These are phyloP conservation scores for Penicillium cosmopolitanum DNA, from an alignment of 495 filamentous ascomycete genomes.

Conservation along the genomic window DNA sequence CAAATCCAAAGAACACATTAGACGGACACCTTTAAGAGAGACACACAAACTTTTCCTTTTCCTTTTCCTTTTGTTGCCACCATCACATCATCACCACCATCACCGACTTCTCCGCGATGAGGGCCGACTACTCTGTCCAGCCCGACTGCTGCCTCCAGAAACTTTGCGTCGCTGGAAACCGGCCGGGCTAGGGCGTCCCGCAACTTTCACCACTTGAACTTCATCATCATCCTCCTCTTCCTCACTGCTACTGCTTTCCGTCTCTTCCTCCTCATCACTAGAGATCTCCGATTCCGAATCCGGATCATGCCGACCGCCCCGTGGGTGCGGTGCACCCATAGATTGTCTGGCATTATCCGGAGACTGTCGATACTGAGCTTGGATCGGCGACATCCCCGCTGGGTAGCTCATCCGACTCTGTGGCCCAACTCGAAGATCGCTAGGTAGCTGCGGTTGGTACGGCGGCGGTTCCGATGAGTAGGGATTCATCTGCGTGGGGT, in stretches of 20 bases:
- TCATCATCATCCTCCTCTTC: slow-evolving; percentile 41
- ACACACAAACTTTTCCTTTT: slow-evolving; percentile 12
- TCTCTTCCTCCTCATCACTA: slow-evolving; percentile 24
- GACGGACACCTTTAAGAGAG: slow-evolving; percentile 12
- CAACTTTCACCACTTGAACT: slow-evolving; percentile 39
- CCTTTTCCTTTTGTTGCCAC: neutral
- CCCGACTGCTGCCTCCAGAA: slow-evolving; percentile 14
- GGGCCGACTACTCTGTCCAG: slow-evolving; percentile 15
- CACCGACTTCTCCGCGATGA: slow-evolving; percentile 30
- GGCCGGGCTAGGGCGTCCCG: slow-evolving; percentile 32
- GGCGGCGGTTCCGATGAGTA: slow-evolving; percentile 34
- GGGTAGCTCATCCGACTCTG: slow-evolving; percentile 27
- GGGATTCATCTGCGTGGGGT: slow-evolving; percentile 33
- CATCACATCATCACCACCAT: too few relatives aligned
- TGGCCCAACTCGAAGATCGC: slow-evolving; percentile 37
- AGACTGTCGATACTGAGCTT: slow-evolving; percentile 16
- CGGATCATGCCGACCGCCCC: slow-evolving; percentile 19
- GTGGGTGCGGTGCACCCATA: slow-evolving; percentile 17
- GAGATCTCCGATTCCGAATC: slow-evolving; percentile 25
- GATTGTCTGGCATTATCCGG: slow-evolving; percentile 12
- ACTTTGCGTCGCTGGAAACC: slow-evolving; percentile 26
- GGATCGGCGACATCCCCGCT: slow-evolving; percentile 21
- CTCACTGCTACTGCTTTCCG: slow-evolving; percentile 20
- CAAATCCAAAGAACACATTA: slow-evolving; percentile 10
- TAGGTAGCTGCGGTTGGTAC: slow-evolving; percentile 35